Evolutionary conservation across 305 asterid genomes (phyloP).

Genomic region (Solanum chacoense): DNA sequence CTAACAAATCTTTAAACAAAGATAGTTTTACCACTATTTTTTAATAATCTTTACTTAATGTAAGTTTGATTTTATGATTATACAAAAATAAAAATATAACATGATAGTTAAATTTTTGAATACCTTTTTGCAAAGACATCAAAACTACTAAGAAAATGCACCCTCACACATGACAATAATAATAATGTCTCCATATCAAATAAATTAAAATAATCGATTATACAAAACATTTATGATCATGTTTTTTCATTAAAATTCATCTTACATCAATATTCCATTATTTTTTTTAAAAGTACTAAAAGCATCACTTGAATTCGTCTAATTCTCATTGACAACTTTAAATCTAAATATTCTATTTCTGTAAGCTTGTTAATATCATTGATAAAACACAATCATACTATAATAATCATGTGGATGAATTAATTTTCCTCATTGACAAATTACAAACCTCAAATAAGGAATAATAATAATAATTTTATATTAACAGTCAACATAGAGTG

Average conservation of each 20-base stretch:
- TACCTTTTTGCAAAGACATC: neutral
- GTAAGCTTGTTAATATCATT: neutral
- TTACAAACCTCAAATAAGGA: neutral
- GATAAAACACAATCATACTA: neutral
- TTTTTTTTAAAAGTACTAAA: neutral
- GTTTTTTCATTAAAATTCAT: neutral
- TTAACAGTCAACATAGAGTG: neutral
- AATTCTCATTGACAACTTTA: neutral
- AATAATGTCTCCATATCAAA: neutral
- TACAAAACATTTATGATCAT: neutral
- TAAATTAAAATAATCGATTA: neutral
- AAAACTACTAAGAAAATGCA: neutral
- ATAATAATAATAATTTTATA: neutral
- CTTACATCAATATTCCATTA: neutral
- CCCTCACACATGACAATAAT: neutral
- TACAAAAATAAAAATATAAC: neutral
- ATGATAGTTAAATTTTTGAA: neutral
- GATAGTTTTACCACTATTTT: neutral
- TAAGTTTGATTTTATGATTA: neutral
- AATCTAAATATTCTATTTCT: neutral
- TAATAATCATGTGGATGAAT: neutral
- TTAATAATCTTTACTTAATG: neutral
- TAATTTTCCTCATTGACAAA: neutral
- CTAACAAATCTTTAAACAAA: neutral
- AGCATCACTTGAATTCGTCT: neutral